These are phyloP conservation scores for Populus hybrid DNA, from an alignment of 441 rosid species.

Conservation along the genomic window DNA sequence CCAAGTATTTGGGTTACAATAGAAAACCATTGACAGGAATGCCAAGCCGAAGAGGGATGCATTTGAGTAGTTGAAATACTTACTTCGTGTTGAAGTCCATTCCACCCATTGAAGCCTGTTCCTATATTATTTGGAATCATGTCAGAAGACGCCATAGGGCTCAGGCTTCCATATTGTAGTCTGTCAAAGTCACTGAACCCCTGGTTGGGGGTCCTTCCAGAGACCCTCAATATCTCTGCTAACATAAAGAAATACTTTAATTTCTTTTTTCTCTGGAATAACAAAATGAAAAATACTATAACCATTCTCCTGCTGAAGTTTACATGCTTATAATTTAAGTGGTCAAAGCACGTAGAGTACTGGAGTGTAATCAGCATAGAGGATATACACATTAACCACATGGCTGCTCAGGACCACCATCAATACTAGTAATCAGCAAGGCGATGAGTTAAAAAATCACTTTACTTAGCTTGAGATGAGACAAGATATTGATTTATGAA, in stretches of 20 bases:
- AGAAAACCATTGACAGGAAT: not conserved
- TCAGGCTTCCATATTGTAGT: constrained; percentile 70
- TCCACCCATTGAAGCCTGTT: constrained; percentile 61
- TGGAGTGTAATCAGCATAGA: not conserved
- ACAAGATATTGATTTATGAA: not conserved
- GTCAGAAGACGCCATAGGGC: constrained; percentile 84
- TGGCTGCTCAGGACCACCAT: not conserved
- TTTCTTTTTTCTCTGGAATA: not conserved
- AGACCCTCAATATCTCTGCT: constrained; percentile 77
- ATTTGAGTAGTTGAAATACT: not conserved
- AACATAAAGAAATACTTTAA: constrained; percentile 5
- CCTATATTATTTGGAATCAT: constrained; percentile 51
- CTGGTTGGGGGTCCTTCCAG: constrained; percentile 72
- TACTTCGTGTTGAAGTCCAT: constrained; percentile 72
- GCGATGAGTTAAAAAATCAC: not conserved
- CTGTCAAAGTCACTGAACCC: constrained; percentile 70
- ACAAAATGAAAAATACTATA: not conserved
- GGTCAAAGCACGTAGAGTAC: not conserved
- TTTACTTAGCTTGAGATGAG: not conserved
- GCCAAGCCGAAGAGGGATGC: not conserved
- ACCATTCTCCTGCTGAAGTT: not conserved
- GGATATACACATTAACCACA: not conserved
- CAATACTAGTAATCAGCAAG: not conserved
- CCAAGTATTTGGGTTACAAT: not conserved
- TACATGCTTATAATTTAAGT: not conserved